Percentiles rank a stretch among this genome's conserved stretches.
Conservation (phyloP, 2,329 filamentous ascomycete genomes). For the Torrubiella hemipterigena region DNA sequence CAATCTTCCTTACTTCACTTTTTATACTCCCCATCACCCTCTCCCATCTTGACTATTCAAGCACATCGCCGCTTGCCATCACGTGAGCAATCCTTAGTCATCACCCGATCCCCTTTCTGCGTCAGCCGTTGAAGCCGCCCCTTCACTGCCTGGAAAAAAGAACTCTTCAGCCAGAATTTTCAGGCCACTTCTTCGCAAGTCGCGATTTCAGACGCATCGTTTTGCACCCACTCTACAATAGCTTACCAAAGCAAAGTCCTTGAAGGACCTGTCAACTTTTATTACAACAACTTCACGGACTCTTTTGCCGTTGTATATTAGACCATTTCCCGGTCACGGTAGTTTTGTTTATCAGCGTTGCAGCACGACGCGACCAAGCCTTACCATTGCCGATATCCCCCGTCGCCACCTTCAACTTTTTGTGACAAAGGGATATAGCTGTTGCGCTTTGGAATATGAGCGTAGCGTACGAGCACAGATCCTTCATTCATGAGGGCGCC, state of each 20-base stretch:
- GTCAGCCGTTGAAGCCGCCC: too few species aligned
- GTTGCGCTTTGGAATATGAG: conserved; percentile 31
- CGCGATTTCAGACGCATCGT: too few species aligned
- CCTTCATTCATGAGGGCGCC: conserved; percentile 33
- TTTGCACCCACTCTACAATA: too few species aligned
- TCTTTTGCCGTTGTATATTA: conserved; percentile 3
- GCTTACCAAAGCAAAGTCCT: conserved; percentile 3
- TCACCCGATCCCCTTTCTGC: too few species aligned
- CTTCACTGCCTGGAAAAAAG: too few species aligned
- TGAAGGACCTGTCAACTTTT: too few species aligned
- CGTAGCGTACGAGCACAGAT: conserved; percentile 38
- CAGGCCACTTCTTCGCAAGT: conserved; percentile 14
- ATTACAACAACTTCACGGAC: conserved; percentile 3
- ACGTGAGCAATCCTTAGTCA: too few species aligned
- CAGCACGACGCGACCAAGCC: too few species aligned
- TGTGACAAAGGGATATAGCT: background rate
- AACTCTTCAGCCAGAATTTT: conserved; percentile 21
- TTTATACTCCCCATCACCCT: too few species aligned
- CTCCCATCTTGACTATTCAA: too few species aligned
- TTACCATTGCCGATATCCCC: conserved; percentile 1
- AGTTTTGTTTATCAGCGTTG: conserved; percentile 1
- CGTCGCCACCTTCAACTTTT: background rate
- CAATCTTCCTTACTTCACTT: too few species aligned
- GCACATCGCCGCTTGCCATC: too few species aligned
- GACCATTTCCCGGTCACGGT: background rate